Base-by-base conservation (phyloP, 306 rosid genomes). In the Lathyrus sativus region DNA sequence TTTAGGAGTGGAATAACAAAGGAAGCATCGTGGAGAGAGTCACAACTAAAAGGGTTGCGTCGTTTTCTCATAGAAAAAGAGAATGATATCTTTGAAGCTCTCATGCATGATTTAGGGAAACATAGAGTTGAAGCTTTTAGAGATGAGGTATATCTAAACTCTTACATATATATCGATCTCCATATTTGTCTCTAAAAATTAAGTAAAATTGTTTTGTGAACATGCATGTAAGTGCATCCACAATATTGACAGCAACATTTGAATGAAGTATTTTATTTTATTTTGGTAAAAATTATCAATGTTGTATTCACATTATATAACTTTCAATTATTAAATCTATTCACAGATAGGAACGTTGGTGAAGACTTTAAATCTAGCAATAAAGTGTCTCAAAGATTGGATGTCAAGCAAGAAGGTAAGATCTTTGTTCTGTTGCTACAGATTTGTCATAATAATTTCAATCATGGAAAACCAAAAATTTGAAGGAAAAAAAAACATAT, bases 71-170 rank as follows among this genome's bases (percentile, higher is more conserved):
- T 63, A 2, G 88, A 90, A 13, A 85, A 77, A 15, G 83, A 85
- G 45, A 22, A 31, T 43, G 74, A 76, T 6, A 90, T 90, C 56
- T 76, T 77, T 72, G 57, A 17, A 4, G 95, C 85, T 22, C 88
- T 90, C 63, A 67, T 72, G 73, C 85, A 82, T 22, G 96, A 90
- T 57, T 48, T 90, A 46, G 95, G 95, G 17, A 90, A 90, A 67
- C 96, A 85, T 65, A 81, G 63, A 18, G 45, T 67, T 51, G 96
- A 90, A 80, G 85, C 95, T 67, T 90, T 74, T 7, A 85, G 96
- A 81, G 96, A 90, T n/a, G 96, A 90, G 96, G 96, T 85, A 19
- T 54, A 3, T 18, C 56, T 50, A 17, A 50, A 24, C 2, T 24
- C 26, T 24, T 24, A 24, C 3, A 24, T 24, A 24, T 24, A 24